Conservation (phyloP, 148 eudicot genomes). For the Spergularia bocconei region DNA sequence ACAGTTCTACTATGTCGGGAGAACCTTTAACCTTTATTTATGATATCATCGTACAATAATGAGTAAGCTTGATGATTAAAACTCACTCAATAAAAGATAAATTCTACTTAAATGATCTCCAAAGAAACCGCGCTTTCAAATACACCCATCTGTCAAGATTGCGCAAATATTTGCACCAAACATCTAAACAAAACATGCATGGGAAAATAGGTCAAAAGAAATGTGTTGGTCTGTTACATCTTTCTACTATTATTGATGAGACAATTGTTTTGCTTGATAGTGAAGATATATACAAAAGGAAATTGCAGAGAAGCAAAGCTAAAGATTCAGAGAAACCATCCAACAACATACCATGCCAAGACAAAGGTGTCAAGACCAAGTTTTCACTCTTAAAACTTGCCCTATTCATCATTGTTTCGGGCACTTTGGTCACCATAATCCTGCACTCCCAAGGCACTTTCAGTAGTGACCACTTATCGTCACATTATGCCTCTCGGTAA, state of each 20-base stretch:
- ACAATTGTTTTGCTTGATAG: conserved; percentile 33
- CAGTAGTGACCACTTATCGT: conserved; percentile 26
- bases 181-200: background rate
- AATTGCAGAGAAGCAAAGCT: conserved; percentile 43
- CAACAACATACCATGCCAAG: conserved; percentile 32
- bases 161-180: no score
- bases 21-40: no score
- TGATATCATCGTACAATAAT: no score
- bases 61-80: no score
- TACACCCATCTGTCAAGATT: no score
- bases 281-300: conserved; percentile 64
- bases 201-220: background rate
- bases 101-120: no score
- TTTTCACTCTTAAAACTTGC: conserved; percentile 45
- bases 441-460: conserved; percentile 42
- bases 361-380: conserved; percentile 43
- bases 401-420: conserved; percentile 35
- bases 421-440: conserved; percentile 31
- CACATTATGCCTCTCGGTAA: conserved; percentile 44
- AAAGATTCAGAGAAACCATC: conserved; percentile 44
- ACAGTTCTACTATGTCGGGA: no score
- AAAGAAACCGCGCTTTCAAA: no score
- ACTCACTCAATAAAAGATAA: no score
- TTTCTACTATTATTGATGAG: background rate
- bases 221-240: background rate